Percentiles rank a stretch among this genome's conserved stretches.
Conservation (phyloP, 495 filamentous ascomycete genomes). For the Articulospora tetracladia region DNA sequence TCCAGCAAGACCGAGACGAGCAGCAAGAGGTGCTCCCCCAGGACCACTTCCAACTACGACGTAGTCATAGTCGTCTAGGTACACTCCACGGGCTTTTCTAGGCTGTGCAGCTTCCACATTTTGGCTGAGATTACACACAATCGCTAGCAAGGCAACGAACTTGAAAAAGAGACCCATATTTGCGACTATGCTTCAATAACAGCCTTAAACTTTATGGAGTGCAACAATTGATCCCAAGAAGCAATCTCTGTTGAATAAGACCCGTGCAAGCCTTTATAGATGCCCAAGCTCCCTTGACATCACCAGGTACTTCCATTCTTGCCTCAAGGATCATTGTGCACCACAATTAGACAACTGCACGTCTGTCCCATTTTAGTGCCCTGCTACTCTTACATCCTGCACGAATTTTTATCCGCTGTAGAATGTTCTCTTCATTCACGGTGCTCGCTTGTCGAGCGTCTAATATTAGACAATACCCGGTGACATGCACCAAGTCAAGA, state of each 20-base stretch:
- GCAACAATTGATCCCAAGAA: not conserved
- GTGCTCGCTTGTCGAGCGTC: not conserved
- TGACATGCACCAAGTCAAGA: no score
- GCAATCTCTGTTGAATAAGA: not conserved
- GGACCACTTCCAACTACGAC: conserved; percentile 63
- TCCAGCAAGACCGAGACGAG: conserved; percentile 54
- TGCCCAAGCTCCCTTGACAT: not conserved
- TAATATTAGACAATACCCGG: not conserved
- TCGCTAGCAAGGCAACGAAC: not conserved
- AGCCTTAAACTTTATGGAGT: not conserved
- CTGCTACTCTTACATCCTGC: not conserved
- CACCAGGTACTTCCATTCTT: not conserved
- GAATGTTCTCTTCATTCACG: not conserved
- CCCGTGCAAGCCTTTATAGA: not conserved
- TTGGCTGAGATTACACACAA: not conserved
- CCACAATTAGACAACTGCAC: not conserved
- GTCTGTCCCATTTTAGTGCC: not conserved
- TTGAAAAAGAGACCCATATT: not conserved
- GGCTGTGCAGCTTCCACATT: not conserved
- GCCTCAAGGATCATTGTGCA: no score
- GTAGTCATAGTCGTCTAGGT: conserved; percentile 48
- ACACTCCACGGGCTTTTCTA: not conserved
- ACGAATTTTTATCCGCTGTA: not conserved
- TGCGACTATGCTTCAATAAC: not conserved
- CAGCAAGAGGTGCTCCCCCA: conserved; percentile 59